Evolutionary conservation across 2,329 filamentous ascomycete species (phyloP).

Genomic region (Pseudohalonectria lignicola): DNA sequence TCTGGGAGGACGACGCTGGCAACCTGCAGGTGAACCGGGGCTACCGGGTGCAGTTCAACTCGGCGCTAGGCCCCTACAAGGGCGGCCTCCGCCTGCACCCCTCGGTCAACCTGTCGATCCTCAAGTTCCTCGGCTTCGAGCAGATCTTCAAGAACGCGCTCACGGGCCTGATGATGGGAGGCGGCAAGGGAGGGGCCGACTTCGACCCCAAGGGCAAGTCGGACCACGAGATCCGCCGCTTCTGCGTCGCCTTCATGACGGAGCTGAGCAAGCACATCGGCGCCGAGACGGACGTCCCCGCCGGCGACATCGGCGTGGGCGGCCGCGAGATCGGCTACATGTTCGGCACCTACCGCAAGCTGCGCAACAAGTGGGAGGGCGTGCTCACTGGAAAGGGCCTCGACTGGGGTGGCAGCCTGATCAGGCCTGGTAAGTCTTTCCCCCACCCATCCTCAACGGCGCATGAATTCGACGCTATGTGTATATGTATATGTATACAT

Average conservation of each 20-base stretch:
- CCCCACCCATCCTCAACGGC: too few species aligned
- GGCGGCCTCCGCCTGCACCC: conserved; percentile 94
- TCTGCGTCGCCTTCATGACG: conserved; percentile 94
- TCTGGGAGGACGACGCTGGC: conserved; percentile 93
- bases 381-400: conserved; percentile 93
- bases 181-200: conserved; percentile 95
- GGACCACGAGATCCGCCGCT: conserved; percentile 93
- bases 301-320: conserved; percentile 91
- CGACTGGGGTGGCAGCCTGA: conserved; percentile 85
- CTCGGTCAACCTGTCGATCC: conserved; percentile 65
- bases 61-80: conserved; percentile 94
- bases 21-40: conserved; percentile 85
- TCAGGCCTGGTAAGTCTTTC: conserved; percentile 61
- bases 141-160: conserved; percentile 99
- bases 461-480: too few species aligned
- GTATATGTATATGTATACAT: too few species aligned
- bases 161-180: conserved; percentile 91
- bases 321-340: conserved; percentile 89
- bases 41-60: conserved; percentile 98
- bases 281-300: conserved; percentile 89
- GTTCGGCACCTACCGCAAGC: conserved; percentile 86
- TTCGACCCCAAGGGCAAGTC: conserved; percentile 99
- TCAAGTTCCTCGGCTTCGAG: conserved; percentile 98
- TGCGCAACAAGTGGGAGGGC: conserved; percentile 87
- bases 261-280: conserved; percentile 95